These are phyloP conservation scores for Colletotrichum paranaense DNA, from an alignment of 2,329 filamentous ascomycete species.

Conservation along the genomic window DNA sequence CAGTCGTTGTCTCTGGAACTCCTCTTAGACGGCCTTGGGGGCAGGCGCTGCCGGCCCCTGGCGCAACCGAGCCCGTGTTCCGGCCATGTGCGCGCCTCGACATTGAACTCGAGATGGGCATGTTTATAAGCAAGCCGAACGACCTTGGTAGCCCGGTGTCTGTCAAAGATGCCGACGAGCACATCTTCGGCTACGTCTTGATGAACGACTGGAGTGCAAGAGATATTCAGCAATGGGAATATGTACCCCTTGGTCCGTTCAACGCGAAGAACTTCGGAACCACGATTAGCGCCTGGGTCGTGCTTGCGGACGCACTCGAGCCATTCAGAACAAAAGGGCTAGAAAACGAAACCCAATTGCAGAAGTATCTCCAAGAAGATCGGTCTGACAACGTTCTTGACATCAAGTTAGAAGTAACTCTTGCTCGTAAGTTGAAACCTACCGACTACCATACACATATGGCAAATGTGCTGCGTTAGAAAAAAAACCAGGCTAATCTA, in stretches of 20 bases:
- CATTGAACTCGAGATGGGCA: conserved; percentile 82
- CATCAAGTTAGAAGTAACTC: conserved; percentile 50
- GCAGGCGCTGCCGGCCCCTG: conserved; percentile 52
- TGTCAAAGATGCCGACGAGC: conserved; percentile 73
- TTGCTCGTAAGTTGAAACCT: conserved; percentile 48
- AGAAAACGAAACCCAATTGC: conserved; percentile 47
- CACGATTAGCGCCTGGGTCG: conserved; percentile 70
- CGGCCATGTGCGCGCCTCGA: conserved; percentile 73
- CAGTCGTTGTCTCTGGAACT: conserved; percentile 77
- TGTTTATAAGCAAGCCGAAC: conserved; percentile 77
- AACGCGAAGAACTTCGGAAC: conserved; percentile 72
- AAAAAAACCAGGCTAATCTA: background rate
- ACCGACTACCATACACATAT: no score
- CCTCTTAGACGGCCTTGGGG: conserved; percentile 74
- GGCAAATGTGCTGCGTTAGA: background rate
- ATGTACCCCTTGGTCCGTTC: conserved; percentile 70
- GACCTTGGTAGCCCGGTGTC: conserved; percentile 72
- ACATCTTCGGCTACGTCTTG: conserved; percentile 78
- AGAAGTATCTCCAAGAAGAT: conserved; percentile 66
- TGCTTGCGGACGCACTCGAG: conserved; percentile 68
- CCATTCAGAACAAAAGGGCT: conserved; percentile 37
- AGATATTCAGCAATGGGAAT: conserved; percentile 72
- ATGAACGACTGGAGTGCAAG: conserved; percentile 74
- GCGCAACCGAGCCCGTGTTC: conserved; percentile 67
- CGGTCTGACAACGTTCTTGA: conserved; percentile 48